Evolutionary conservation across 2,329 filamentous ascomycete species (phyloP), one percentile per base, ranked within the genome.

Genomic region (Paramyrothecium sp.): DNA sequence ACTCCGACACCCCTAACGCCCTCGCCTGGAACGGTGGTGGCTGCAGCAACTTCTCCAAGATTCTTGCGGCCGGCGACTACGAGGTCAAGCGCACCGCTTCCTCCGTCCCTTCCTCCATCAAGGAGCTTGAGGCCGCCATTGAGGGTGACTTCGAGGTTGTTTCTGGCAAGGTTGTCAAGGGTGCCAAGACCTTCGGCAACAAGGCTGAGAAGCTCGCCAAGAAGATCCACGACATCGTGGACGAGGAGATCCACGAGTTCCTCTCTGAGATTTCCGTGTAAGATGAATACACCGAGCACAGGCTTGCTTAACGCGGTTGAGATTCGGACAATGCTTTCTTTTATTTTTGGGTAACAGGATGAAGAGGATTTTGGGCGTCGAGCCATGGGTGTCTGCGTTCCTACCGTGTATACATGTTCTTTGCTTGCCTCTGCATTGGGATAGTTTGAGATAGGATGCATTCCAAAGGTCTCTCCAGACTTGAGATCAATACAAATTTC

Each of bases 11-110:
- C 66, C 87, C 88, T 74, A 99, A 99, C 86, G 83, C 97, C 72
- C 92, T 99, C 61, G 94, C 94, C 76, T 99, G 93, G 94, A 99
- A 99, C 86, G 95, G 96, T 73, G 96, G 92, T 79, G 95, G 95
- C 71, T 90, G 86, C 72, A 88, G 84, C 80, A 97, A 99, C 89
- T 97, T 91, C 86, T 84, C 85, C 60, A 81, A 90, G 67, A 97
- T 97, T 69, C 77, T 96, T 62, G 78, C 86, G 67, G 81, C 86
- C 67, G 90, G 91, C 69, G 81, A 85, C 69, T 94, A 93, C 81
- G 82, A 84, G 66, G 81, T 75, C 62, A 78, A 83, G 69, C 67
- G 75, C 56, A 75, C 81, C 62, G 74, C 75, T 30, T 30, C 26
- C 5, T 30, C 26, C 48, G 63, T 71, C 38, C 64, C 74, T 23